Evolutionary conservation across 2,329 filamentous ascomycete genomes (phyloP).

Genomic region (Pyrenophora seminiperda): DNA sequence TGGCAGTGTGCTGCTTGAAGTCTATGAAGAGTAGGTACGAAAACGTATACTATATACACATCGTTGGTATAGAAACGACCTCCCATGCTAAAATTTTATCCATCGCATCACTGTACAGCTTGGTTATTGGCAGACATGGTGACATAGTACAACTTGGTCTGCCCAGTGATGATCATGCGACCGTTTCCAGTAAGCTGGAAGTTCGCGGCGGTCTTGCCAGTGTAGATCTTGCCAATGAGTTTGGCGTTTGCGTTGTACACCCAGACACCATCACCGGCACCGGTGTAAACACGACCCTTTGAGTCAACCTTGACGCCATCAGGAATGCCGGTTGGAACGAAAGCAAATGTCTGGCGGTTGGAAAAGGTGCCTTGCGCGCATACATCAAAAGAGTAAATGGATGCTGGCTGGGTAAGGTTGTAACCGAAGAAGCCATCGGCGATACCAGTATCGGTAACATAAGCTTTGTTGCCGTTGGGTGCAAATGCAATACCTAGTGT

Average conservation of each 20-base stretch:
- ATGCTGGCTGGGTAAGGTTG: conserved; percentile 28
- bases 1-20: too few species aligned
- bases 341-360: conserved; percentile 34
- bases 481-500: conserved; percentile 44
- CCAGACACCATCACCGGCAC: conserved; percentile 58
- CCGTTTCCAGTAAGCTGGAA: conserved; percentile 33
- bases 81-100: too few species aligned
- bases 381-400: conserved; percentile 32
- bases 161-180: conserved; percentile 31
- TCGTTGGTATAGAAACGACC: too few species aligned
- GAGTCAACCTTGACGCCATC: conserved; percentile 32
- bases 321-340: conserved; percentile 22
- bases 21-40: too few species aligned
- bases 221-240: conserved; percentile 49
- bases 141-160: conserved; percentile 33
- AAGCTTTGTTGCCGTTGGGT: conserved; percentile 50
- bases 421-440: conserved; percentile 28
- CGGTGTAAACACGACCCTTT: conserved; percentile 61
- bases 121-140: conserved; percentile 19
- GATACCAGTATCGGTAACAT: conserved; percentile 50
- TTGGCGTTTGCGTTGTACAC: conserved; percentile 55
- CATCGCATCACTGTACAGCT: too few species aligned
- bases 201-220: conserved; percentile 28
- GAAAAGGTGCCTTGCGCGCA: conserved; percentile 24
- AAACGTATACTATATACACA: too few species aligned